Base-by-base conservation (phyloP, 2,329 filamentous ascomycete species). In the Beauveria pseudobassiana region DNA sequence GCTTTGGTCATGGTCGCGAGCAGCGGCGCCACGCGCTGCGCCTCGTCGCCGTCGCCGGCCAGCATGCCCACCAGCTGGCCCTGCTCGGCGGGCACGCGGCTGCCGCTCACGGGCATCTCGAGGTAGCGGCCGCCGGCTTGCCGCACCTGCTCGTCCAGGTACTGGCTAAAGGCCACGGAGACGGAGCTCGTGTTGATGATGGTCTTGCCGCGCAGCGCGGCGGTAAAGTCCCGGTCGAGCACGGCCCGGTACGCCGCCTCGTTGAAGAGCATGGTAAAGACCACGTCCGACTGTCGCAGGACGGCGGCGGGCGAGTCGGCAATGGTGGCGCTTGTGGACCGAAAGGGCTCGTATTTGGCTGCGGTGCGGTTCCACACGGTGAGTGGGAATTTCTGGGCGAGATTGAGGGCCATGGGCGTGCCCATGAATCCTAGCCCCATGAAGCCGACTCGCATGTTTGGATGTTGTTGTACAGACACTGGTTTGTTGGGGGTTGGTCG, bases 81-180 rank as follows among this genome's bases (percentile, higher is more conserved):
- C 50, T 69, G 65, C 60, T 73, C 72, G 1, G 72, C 72, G 1
- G 72, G 72, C 1, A 71, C 62, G 48, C 69, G 70, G 65, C 71
- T 72, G 7, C 72, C 72, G 55, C 72, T 74, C 38, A 74, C 72
- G 2, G 72, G 72, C 72, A 74, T 73, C 59, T 73, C 72, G 45
- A 74, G 59, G 28, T 69, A 74, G 3, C 67, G 50, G 1, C 71
- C 72, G 1, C 72, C 70, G 3, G 67, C 69, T 2, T 52, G 28
- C 6, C 55, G 51, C 3, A 72, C 65, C 24, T 68, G 59, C 18
- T 64, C 57, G 5, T 65, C 67, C 2, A 73, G 64, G 1, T 60
- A 34, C 12, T 64, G 64, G 59, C 69, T 72, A 43, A 67, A 69
- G 0, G 67, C 66, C 1, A 66, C 69, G 1, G 70, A 63, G 1